Base-by-base conservation (phyloP, 2,329 filamentous ascomycete genomes). In the Cladophialophora carrionii region DNA sequence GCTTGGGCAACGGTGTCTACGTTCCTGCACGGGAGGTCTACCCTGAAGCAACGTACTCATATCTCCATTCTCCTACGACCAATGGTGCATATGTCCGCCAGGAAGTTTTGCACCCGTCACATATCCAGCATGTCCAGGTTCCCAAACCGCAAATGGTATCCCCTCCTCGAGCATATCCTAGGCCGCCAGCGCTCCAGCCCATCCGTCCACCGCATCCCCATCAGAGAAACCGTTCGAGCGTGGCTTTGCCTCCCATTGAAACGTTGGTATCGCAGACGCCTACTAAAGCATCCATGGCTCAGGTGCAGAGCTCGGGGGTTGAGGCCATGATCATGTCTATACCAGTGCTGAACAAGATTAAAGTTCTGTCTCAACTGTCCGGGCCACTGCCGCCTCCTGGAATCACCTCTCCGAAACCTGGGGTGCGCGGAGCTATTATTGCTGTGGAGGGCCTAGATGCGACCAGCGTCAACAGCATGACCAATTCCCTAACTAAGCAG, bases 271-370 rank as follows among this genome's bases (percentile, higher is more conserved):
- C 70, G 69, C 63, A 64, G 32, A 56, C 67, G 71, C 22, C 72
- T 72, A 17, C 74, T 70, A 57, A 74, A 10, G 71, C 68, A 52
- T 34, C 51, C 31, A 60, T 61, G 3, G 61, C 48, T 14, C 64
- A 68, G 43, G 68, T 67, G 8, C 65, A 68, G 61, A 69, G 57
- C 63, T 68, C 71, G 1, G 62, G 65, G 22, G 78, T 90, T 24
- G 87, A 90, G 71, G 86, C 88, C 7, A 88, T 90, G 79, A 86
- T 93, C 65, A 91, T 90, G 87, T 86, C 83, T 29, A 90, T 95
- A 58, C 85, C 89, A 0, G 89, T 90, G 72, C 78, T 87, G 52
- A 87, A 87, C 70, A 96, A 96, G 76, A 85, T 96, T 71, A 87
- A 87, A 56, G 84, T 94, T 1, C 81, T 98, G 37, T 83, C 87